These are phyloP conservation scores for Auriscalpium orientale DNA, from an alignment of 768 basidiomycete genomes.

Conservation along the genomic window DNA sequence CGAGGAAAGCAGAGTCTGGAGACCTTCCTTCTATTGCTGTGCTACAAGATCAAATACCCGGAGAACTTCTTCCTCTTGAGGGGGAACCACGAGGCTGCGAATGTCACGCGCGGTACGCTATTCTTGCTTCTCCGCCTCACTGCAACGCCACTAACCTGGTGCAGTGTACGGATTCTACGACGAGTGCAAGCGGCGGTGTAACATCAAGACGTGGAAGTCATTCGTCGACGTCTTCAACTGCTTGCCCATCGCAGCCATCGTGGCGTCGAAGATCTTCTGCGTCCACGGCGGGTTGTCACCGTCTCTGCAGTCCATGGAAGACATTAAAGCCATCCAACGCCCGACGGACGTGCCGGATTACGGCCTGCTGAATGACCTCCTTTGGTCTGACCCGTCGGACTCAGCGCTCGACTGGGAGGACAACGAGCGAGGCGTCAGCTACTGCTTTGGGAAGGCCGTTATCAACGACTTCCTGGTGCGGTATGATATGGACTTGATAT, in stretches of 20 bases:
- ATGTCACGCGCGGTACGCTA: conserved; percentile 89
- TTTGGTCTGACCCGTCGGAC: conserved; percentile 98
- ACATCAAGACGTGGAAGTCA: conserved; percentile 99
- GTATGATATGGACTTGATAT: conserved; percentile 99
- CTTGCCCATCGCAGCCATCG: conserved; percentile 95
- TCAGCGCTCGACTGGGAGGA: conserved; percentile 99
- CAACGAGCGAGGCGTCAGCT: conserved; percentile 97
- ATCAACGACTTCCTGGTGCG: conserved; percentile 93
- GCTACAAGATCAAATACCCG: conserved; percentile 99
- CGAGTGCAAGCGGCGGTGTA: conserved; percentile 98
- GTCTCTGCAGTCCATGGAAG: conserved; percentile 92
- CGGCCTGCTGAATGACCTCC: conserved; percentile 90
- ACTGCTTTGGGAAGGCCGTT: conserved; percentile 96
- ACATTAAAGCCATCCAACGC: conserved; percentile 95
- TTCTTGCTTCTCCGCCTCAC: conserved; percentile 4
- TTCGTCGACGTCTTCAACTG: conserved; percentile 99
- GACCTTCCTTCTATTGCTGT: conserved; percentile 91
- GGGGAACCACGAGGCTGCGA: conserved; percentile 99
- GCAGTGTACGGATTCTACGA: conserved; percentile 99
- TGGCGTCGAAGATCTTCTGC: conserved; percentile 99
- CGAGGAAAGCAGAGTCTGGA: conserved; percentile 97
- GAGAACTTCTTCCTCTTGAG: conserved; percentile 98
- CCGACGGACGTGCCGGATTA: conserved; percentile 99
- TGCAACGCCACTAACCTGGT: conserved; percentile 1
- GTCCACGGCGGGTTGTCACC: conserved; percentile 96